Evolutionary conservation across 2,329 filamentous ascomycete genomes (phyloP).

Genomic region (Lachnellula hyalina): DNA sequence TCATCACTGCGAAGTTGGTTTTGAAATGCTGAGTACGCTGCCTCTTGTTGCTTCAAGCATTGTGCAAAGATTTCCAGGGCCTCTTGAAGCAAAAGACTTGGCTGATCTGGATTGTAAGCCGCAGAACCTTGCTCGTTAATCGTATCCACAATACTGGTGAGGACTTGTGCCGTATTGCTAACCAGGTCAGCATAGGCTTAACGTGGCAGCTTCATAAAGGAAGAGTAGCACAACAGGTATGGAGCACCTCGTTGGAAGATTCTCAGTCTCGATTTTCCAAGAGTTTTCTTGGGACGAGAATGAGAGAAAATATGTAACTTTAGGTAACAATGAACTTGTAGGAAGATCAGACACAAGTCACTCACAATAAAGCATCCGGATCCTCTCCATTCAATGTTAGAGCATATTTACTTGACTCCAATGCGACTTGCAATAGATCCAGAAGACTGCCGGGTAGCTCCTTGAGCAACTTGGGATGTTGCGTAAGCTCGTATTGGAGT

Average conservation of each 20-base stretch:
- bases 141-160: conserved; percentile 60
- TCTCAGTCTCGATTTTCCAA: too few relatives aligned
- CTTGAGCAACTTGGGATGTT: conserved; percentile 56
- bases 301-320: too few relatives aligned
- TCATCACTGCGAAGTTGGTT: conserved; percentile 14
- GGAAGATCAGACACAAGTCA: conserved; percentile 2
- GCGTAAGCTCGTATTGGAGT: conserved; percentile 64
- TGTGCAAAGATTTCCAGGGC: conserved; percentile 54
- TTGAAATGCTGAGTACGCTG: conserved; percentile 40
- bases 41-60: conserved; percentile 49
- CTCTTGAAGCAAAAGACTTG: conserved; percentile 44
- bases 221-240: too few relatives aligned
- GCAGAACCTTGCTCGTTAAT: conserved; percentile 40
- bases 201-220: neutral
- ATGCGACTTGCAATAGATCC: conserved; percentile 52
- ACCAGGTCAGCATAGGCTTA: conserved; percentile 6
- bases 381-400: conserved; percentile 55
- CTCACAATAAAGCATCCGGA: conserved; percentile 57
- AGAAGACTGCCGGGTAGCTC: conserved; percentile 49
- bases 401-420: conserved; percentile 60
- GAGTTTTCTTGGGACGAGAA: too few relatives aligned
- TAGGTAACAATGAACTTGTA: neutral
- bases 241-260: too few relatives aligned
- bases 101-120: conserved; percentile 39
- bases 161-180: conserved; percentile 62